phyloP scores from a whole-genome alignment of 2,329 filamentous ascomycete genomes.

The Ophiosphaerella herpotricha region DNA sequence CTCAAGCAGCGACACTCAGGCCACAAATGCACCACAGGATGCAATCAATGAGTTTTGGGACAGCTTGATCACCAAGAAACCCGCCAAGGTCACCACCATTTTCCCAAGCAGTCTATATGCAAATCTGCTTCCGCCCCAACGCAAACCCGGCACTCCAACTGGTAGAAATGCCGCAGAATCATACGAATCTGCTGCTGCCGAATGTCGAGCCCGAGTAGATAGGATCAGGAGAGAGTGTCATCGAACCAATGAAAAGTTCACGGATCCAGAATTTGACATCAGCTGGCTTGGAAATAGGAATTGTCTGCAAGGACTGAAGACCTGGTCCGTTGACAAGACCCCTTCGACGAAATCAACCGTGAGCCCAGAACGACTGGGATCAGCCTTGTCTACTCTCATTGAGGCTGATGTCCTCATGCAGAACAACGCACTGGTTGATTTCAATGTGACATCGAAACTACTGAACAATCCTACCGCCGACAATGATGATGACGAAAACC shows the following conservation, averaged over 20 bases:
- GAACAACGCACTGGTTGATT: conserved; percentile 21
- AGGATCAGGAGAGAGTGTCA: conserved; percentile 67
- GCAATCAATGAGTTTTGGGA: conserved; percentile 73
- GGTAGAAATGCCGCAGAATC: conserved; percentile 68
- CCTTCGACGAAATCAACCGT: conserved; percentile 48
- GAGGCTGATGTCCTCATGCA: conserved; percentile 25
- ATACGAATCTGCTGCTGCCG: conserved; percentile 71
- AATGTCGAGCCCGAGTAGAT: conserved; percentile 66
- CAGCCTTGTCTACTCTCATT: conserved; percentile 30
- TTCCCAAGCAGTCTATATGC: conserved; percentile 69
- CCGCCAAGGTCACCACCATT: conserved; percentile 71
- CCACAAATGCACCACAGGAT: conserved; percentile 58
- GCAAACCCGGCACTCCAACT: conserved; percentile 54
- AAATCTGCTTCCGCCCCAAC: conserved; percentile 45
- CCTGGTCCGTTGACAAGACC: conserved; percentile 55
- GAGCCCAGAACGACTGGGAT: conserved; percentile 19
- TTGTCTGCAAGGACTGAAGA: conserved; percentile 36
- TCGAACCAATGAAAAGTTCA: conserved; percentile 81
- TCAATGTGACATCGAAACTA: conserved; percentile 66
- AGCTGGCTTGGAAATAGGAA: conserved; percentile 65
- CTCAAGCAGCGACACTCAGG: conserved; percentile 17
- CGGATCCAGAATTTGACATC: conserved; percentile 81
- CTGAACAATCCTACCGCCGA: conserved; percentile 33
- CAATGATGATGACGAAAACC: conserved; percentile 19
- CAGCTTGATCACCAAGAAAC: conserved; percentile 68